Base-by-base conservation (phyloP, 176 grass and related monocot genomes). In the Juncus effusus region DNA sequence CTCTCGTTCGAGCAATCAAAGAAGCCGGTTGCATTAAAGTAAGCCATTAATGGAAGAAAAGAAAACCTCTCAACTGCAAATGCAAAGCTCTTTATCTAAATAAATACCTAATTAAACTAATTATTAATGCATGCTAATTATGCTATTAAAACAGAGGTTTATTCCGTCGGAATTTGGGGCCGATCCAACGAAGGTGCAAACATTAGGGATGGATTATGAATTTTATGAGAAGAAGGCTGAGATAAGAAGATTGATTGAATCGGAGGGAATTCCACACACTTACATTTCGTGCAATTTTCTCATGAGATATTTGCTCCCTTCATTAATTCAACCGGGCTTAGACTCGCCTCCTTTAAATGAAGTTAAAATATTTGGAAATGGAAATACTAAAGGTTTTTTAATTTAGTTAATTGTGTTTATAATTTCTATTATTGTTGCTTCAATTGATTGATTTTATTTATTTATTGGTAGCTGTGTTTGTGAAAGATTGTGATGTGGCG, bases 221-320 rank as follows among this genome's bases (percentile, higher is more conserved):
- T 89, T 92, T 76, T 97, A 97, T 40, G 80, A 84, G 53, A 89
- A 79, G 59, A 97, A 84, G 81, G 65, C 69, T 51, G 75, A 84
- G 76, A 84, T 97, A 60, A 84, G 93, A 13, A 59, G 40, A 38
- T 69, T 62, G 36, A 86, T 97, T 57, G 88, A 97, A 78, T 82
- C 59, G 3, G 80, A 84, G 85, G 52, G 80, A 70, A 89, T 97
- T 89, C 93, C 93, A 63, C 72, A 80, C 76, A 97, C 85, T 36
- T 97, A 86, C 60, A 73, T 97, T 75, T 89, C 78, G 19, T 97
- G 88, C 85, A 92, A 97, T 56, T 89, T 97, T 38, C 68, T 92
- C 10, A 86, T 84, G 83, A 81, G 88, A 64, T 97, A 84, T 71
- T 78, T 97, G 63, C 85, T 97, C 67, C 88, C 88, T 9, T 92